These are phyloP conservation scores for Agrostemma githago DNA, from an alignment of 148 eudicot species.

Conservation along the genomic window DNA sequence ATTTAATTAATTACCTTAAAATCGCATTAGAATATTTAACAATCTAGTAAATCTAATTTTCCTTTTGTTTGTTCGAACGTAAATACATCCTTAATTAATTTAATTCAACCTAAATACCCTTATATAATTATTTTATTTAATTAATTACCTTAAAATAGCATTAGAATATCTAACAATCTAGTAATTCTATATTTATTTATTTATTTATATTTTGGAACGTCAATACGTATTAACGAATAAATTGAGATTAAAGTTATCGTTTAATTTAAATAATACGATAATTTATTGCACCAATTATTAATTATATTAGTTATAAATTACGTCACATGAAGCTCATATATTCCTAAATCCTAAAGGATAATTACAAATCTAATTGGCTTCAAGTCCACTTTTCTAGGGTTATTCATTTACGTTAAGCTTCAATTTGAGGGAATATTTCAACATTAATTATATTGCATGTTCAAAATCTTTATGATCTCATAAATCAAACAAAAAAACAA, in stretches of 20 bases:
- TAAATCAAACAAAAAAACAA: not conserved
- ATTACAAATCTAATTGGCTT: slow-evolving; percentile 3
- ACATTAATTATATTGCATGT: not conserved
- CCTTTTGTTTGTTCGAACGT: no score
- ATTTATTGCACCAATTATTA: not conserved
- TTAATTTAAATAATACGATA: not conserved
- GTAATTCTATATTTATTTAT: no score
- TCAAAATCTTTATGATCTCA: not conserved
- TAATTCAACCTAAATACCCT: no score
- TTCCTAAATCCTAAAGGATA: not conserved
- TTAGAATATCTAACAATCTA: no score
- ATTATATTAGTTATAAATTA: not conserved
- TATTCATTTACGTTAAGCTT: not conserved
- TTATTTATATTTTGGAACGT: no score
- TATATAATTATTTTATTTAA: not conserved
- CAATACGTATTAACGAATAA: no score
- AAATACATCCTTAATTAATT: no score
- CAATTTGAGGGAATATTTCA: not conserved
- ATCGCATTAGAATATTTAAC: no score
- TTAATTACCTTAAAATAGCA: no score
- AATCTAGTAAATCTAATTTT: no score
- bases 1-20: no score
- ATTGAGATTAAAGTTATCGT: not conserved
- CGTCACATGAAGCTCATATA: not conserved
- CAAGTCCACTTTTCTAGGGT: not conserved